A percentile compares a stretch with the other conserved stretches of the same genome.
phyloP scores from a whole-genome alignment of 78 protist genomes.

The Tieghemostelium lacteum region DNA sequence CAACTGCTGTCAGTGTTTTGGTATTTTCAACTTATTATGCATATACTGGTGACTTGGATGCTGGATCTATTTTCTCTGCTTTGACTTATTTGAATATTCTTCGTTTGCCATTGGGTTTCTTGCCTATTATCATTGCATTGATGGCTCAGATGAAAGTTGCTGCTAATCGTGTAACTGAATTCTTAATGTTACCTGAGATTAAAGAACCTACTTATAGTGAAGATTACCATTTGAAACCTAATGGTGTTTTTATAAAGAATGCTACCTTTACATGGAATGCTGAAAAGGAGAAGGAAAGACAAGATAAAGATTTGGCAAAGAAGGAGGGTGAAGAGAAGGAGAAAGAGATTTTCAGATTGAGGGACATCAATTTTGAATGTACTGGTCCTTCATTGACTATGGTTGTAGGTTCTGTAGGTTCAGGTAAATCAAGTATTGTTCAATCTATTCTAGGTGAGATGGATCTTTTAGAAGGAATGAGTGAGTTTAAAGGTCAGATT shows the following conservation, averaged over 20 bases:
- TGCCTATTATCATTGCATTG: constrained; percentile 82
- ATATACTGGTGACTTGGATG: constrained; percentile 37
- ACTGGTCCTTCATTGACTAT: constrained; percentile 54
- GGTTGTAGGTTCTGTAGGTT: constrained; percentile 92
- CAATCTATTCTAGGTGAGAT: constrained; percentile 88
- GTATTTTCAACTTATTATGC: constrained; percentile 68
- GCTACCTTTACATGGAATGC: constrained; percentile 43
- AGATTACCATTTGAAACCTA: constrained; percentile 14
- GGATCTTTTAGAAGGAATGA: constrained; percentile 6
- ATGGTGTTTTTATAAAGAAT: constrained; percentile 35
- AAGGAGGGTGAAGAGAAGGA: constrained; percentile 2
- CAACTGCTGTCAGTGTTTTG: constrained; percentile 45
- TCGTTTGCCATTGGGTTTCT: constrained; percentile 88
- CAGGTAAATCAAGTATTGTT: constrained; percentile 91
- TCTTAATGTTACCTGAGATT: constrained; percentile 61
- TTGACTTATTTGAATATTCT: constrained; percentile 89
- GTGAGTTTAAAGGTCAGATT: constrained; percentile 36
- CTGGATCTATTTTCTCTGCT: constrained; percentile 87
- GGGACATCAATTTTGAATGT: constrained; percentile 11
- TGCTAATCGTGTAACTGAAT: constrained; percentile 70
- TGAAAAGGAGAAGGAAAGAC: background rate
- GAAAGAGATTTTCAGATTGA: constrained; percentile 10
- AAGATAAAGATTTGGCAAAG: background rate
- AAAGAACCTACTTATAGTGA: background rate
- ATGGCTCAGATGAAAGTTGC: constrained; percentile 82